phyloP scores from a whole-genome alignment of 768 basidiomycete genomes.

The Favolaschia claudopus region DNA sequence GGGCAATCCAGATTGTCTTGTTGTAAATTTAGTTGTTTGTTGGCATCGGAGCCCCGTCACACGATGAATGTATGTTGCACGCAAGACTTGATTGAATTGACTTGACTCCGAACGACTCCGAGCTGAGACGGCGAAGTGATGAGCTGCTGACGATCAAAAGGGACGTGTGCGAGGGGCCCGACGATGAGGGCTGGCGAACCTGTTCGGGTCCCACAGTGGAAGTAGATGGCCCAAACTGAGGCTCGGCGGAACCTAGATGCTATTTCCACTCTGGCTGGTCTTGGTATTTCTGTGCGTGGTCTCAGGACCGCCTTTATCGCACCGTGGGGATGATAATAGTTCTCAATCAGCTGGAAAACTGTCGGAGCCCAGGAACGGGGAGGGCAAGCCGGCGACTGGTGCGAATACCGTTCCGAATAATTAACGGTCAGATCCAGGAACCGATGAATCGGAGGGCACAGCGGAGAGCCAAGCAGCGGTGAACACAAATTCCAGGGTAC shows the following conservation, averaged over 20 bases:
- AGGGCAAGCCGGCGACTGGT: background rate
- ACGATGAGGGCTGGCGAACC: too few relatives aligned
- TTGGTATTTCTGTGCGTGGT: background rate
- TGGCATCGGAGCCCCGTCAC: background rate
- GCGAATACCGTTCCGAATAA: constrained; percentile 17
- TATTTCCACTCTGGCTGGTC: too few relatives aligned
- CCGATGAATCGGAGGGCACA: background rate
- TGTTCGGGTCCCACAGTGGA: background rate
- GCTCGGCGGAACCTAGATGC: too few relatives aligned
- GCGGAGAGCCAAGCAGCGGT: background rate
- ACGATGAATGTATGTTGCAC: background rate
- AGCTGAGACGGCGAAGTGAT: too few relatives aligned
- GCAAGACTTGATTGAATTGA: background rate
- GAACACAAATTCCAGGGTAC: constrained; percentile 31
- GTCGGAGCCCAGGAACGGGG: constrained; percentile 19
- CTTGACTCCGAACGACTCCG: too few relatives aligned
- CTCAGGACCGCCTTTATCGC: constrained; percentile 18
- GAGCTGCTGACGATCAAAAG: too few relatives aligned
- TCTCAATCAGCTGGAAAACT: constrained; percentile 6
- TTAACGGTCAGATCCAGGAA: constrained; percentile 1
- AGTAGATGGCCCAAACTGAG: too few relatives aligned
- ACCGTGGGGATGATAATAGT: background rate
- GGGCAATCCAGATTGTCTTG: background rate
- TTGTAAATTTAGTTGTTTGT: constrained; percentile 17
- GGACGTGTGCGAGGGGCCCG: background rate